phyloP scores from a whole-genome alignment of 805 yeast genomes.

The Schizosaccharomyces cryophilus region DNA sequence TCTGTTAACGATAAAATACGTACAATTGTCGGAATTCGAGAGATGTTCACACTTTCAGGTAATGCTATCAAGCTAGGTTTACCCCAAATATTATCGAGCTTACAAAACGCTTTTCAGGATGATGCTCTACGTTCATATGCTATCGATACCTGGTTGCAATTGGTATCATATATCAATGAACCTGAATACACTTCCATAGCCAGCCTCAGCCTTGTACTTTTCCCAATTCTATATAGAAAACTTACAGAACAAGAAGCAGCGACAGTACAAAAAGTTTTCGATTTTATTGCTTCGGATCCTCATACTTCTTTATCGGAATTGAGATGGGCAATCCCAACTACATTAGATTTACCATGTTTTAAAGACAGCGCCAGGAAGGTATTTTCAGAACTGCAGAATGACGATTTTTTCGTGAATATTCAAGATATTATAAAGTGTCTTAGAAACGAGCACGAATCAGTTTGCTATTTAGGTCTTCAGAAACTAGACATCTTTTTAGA shows the following conservation, averaged over 20 bases:
- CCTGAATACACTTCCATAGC: slow-evolving; percentile 38
- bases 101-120: slow-evolving; percentile 53
- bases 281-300: slow-evolving; percentile 11
- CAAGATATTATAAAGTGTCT: slow-evolving; percentile 27
- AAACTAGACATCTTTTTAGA: slow-evolving; percentile 6
- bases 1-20: slow-evolving; percentile 49
- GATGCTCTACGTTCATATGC: slow-evolving; percentile 35
- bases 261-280: slow-evolving; percentile 29
- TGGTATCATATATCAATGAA: slow-evolving; percentile 32
- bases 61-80: slow-evolving; percentile 37
- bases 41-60: slow-evolving; percentile 31
- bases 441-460: slow-evolving; percentile 38
- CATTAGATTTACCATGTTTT: slow-evolving; percentile 1
- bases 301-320: slow-evolving; percentile 3
- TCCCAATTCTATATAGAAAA: slow-evolving; percentile 38
- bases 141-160: slow-evolving; percentile 36
- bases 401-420: slow-evolving; percentile 4
- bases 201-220: slow-evolving; percentile 48
- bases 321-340: not conserved
- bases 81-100: slow-evolving; percentile 67
- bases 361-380: not conserved
- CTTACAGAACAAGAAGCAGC: slow-evolving; percentile 27
- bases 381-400: not conserved
- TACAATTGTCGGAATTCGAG: slow-evolving; percentile 49
- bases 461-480: slow-evolving; percentile 32